Evolutionary conservation across 2,329 filamentous ascomycete species (phyloP), one percentile per base, ranked within the genome.

Genomic region (Aspergillus candidus): DNA sequence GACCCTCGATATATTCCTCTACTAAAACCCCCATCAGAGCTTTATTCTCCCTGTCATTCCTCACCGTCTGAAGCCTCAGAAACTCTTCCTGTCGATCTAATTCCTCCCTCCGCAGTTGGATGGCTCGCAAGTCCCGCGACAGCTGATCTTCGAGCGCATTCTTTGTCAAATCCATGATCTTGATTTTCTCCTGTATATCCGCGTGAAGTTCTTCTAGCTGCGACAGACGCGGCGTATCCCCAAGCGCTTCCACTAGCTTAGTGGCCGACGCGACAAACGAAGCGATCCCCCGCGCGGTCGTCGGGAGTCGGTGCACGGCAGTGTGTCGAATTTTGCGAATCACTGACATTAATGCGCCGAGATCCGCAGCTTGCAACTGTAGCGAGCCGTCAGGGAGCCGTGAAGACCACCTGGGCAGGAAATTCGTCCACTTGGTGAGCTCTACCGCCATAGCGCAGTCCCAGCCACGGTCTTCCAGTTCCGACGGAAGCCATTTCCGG

Each of bases 231-330:
- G 14, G 2, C 6, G 30, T 3, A 4, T 46, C 40, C 12, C 13
- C 18, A 1, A 46, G 15, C 10, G 15, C 17, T 4, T 38, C 35
- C 3, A 40, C 7, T 11, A 46, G n/a, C n/a, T 30, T 35, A 10
- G 29, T 29, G 1, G 44, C 39, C 2, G 18, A 31, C 0, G 14
- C 13, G 4, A 46, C 32, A 7, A 42, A 5, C 2, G 14, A 15
- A 10, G 30, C 31, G 14, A 46, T 17, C 2, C 31, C 44, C 6
- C 15, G 35, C 1, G 39, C 40, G 6, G 44, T 43, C 1, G 14
- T 46, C 29, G 35, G 44, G 6, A 31, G 18, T 32, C 44, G 39
- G n/a, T 46, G 44, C 4, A 46, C 44, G 4, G 44, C 40, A 2
- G 39, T 35, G 2, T 46, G 39, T 2, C 44, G 44, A 0, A 46